Conservation (phyloP, 495 filamentous ascomycete genomes). For the Trichoderma gamsii region DNA sequence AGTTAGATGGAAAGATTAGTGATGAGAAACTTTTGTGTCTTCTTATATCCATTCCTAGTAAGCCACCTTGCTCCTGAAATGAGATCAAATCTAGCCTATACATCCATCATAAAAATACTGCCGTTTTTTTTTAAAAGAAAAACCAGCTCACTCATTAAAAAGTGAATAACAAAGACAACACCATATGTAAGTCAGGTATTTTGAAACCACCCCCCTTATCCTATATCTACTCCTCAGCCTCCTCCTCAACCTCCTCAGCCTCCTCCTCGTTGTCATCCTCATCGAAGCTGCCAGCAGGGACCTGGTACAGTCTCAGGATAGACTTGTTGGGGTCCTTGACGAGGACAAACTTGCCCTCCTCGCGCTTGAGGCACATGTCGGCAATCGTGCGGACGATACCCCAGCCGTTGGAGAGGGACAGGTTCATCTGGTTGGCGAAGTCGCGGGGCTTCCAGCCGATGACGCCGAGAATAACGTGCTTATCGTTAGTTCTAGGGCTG, state of each 20-base stretch:
- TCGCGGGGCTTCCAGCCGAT: slow-evolving; percentile 95
- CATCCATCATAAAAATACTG: not conserved
- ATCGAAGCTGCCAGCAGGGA: slow-evolving; percentile 82
- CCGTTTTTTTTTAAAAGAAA: not conserved
- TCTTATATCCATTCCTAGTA: not conserved
- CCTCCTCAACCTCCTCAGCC: slow-evolving; percentile 24
- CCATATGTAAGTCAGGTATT: not conserved
- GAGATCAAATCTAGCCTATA: slow-evolving; percentile 7
- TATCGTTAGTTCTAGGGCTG: slow-evolving; percentile 81
- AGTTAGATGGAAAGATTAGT: not conserved
- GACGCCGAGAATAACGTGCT: slow-evolving; percentile 91
- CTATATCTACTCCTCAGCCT: slow-evolving; percentile 14
- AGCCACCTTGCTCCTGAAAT: slow-evolving; percentile 12
- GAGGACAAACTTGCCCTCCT: slow-evolving; percentile 65
- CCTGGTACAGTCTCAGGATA: slow-evolving; percentile 85
- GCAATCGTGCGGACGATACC: slow-evolving; percentile 96
- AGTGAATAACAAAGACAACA: slow-evolving; percentile 2
- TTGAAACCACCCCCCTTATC: not conserved
- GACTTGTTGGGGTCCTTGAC: slow-evolving; percentile 94
- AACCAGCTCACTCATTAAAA: slow-evolving; percentile 3
- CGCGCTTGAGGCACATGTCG: slow-evolving; percentile 74
- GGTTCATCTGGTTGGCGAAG: slow-evolving; percentile 95
- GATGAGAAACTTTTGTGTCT: not conserved
- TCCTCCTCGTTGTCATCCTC: slow-evolving; percentile 40
- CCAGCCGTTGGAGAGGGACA: slow-evolving; percentile 95